Conservation (phyloP, 805 yeast genomes). For the Candida broadrunensis region DNA sequence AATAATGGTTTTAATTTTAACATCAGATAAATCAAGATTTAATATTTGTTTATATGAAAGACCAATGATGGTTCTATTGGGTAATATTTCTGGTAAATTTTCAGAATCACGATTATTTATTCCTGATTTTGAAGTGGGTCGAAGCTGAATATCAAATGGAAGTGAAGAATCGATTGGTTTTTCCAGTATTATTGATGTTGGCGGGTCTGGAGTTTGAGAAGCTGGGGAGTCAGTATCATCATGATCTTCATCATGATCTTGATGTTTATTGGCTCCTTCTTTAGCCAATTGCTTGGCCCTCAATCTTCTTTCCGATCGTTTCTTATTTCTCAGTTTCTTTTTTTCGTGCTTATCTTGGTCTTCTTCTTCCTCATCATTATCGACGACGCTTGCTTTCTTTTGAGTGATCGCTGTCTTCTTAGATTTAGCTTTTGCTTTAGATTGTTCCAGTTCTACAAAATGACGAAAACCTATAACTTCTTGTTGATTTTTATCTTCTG, state of each 20-base stretch:
- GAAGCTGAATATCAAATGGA: constrained; percentile 23
- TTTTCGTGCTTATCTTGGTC: not conserved
- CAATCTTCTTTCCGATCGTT: constrained; percentile 15
- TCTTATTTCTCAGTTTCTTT: constrained; percentile 11
- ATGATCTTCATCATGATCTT: not conserved
- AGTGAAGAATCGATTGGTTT: not conserved
- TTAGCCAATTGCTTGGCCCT: constrained; percentile 2
- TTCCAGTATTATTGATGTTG: not conserved
- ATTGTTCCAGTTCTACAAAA: too few species aligned
- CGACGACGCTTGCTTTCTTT: too few species aligned
- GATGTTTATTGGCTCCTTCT: not conserved
- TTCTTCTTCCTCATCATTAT: too few species aligned
- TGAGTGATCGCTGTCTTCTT: not conserved
- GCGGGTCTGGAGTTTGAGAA: not conserved
- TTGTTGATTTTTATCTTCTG: too few species aligned
- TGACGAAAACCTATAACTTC: too few species aligned
- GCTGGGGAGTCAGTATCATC: not conserved
- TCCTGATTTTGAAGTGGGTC: constrained; percentile 16
- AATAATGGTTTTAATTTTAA: constrained; percentile 33
- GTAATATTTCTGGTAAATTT: constrained; percentile 27
- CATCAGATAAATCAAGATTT: constrained; percentile 29
- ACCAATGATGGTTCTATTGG: constrained; percentile 36
- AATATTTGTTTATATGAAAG: constrained; percentile 32
- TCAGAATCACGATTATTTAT: constrained; percentile 21
- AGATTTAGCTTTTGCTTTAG: not conserved